Percentiles rank a stretch among this genome's conserved stretches.
Conservation (phyloP, 352 stramenopile genomes). For the Pythium aphanidermatum region DNA sequence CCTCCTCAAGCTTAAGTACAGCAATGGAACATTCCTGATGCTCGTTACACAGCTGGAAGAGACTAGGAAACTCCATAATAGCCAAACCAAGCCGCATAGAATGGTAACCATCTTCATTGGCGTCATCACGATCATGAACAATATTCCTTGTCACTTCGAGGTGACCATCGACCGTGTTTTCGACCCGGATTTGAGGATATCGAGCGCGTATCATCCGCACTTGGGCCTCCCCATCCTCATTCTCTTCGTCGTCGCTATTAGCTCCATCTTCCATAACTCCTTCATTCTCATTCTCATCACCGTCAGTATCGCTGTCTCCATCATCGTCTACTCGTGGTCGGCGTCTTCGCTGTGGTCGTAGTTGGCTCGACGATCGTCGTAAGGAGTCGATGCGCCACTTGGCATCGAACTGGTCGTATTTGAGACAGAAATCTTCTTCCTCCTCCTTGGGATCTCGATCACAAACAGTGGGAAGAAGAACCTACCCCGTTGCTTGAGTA, state of each 20-base stretch:
- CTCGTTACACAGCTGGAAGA: conserved; percentile 64
- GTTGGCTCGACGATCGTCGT: conserved; percentile 6
- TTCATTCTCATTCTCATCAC: conserved; percentile 8
- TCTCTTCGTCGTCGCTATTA: conserved; percentile 10
- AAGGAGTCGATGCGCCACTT: conserved; percentile 54
- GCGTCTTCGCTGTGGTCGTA: conserved; percentile 1
- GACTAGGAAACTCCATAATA: conserved; percentile 66
- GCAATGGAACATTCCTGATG: conserved; percentile 60
- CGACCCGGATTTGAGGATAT: conserved; percentile 51
- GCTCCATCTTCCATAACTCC: no score
- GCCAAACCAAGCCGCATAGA: conserved; percentile 57
- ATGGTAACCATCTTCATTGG: conserved; percentile 54
- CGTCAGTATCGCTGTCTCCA: no score
- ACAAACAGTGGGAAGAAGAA: conserved; percentile 26
- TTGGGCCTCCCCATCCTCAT: conserved; percentile 1
- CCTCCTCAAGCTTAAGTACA: conserved; percentile 72
- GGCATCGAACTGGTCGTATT: conserved; percentile 43
- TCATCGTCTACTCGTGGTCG: conserved; percentile 8
- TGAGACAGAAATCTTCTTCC: conserved; percentile 41
- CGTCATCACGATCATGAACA: conserved; percentile 57
- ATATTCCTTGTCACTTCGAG: conserved; percentile 50
- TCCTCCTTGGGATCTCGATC: conserved; percentile 25
- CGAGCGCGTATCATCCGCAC: conserved; percentile 8
- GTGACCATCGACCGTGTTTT: conserved; percentile 41
- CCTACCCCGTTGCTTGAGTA: conserved; percentile 9